A percentile compares a stretch with the other conserved stretches of the same genome.
phyloP scores from a whole-genome alignment of 495 filamentous ascomycete species.

The Apodospora peruviana region DNA sequence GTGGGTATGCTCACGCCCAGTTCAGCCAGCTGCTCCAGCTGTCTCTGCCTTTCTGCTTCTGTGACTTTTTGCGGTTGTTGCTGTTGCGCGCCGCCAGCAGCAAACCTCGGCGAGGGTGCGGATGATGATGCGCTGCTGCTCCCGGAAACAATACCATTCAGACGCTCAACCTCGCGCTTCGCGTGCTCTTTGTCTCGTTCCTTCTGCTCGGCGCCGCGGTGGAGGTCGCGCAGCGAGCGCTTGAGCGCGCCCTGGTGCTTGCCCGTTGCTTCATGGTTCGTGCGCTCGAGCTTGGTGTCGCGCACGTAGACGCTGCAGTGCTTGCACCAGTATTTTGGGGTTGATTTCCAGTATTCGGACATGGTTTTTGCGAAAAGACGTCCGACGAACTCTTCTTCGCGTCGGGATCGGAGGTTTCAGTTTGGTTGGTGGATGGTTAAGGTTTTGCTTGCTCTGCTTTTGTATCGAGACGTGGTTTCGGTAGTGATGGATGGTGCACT shows the following conservation, averaged over 20 bases:
- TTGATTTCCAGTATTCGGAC: conserved; percentile 99
- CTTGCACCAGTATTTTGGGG: conserved; percentile 96
- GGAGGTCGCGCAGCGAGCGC: conserved; percentile 82
- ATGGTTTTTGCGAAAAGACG: too few relatives aligned
- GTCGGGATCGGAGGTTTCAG: too few relatives aligned
- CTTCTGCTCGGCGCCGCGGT: conserved; percentile 71
- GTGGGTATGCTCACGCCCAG: conserved; percentile 84
- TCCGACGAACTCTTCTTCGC: too few relatives aligned
- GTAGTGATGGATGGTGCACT: too few relatives aligned
- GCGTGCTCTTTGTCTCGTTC: conserved; percentile 74
- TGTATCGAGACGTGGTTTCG: too few relatives aligned
- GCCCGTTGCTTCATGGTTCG: conserved; percentile 83
- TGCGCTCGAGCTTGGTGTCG: conserved; percentile 84
- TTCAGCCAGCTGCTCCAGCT: conserved; percentile 79
- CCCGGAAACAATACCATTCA: conserved; percentile 68
- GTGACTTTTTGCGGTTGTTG: conserved; percentile 28
- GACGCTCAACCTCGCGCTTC: conserved; percentile 76
- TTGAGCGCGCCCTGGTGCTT: conserved; percentile 88
- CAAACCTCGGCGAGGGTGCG: not conserved
- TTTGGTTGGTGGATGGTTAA: too few relatives aligned
- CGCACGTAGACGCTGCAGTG: conserved; percentile 87
- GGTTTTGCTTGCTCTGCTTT: too few relatives aligned
- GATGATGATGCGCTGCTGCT: conserved; percentile 1
- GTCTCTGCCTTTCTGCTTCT: conserved; percentile 68
- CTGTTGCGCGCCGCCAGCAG: not conserved